phyloP scores from a whole-genome alignment of 192 early-diverging fungal genomes.

The Pecoramyces ruminantium region DNA sequence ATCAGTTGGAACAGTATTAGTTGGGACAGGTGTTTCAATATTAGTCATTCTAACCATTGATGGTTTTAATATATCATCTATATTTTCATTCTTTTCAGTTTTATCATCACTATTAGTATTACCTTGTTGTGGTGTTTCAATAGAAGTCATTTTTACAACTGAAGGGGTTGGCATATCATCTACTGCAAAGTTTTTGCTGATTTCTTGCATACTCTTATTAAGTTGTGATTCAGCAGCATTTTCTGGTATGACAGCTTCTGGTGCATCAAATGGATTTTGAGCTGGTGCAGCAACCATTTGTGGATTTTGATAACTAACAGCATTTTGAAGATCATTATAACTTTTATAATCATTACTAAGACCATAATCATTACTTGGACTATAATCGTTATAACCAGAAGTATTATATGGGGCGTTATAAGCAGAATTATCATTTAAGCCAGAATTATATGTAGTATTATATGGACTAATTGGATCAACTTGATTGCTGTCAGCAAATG shows the following conservation, averaged over 20 bases:
- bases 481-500: not conserved
- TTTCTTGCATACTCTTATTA: not conserved
- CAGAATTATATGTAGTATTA: not conserved
- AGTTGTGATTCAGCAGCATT: not conserved
- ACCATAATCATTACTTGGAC: too few relatives aligned
- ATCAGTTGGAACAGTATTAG: not conserved
- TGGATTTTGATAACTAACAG: too few relatives aligned
- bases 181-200: not conserved
- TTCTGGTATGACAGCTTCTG: not conserved
- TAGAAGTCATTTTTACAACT: not conserved
- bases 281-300: too few relatives aligned
- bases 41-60: not conserved
- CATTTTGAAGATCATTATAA: too few relatives aligned
- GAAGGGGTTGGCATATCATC: not conserved
- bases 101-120: not conserved
- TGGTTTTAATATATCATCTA: not conserved
- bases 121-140: not conserved
- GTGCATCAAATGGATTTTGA: not conserved
- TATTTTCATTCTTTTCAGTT: not conserved
- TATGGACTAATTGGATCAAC: not conserved
- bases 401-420: not conserved
- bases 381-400: not conserved
- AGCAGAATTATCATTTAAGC: too few relatives aligned
- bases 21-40: not conserved
- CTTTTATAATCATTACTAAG: too few relatives aligned